Evolutionary conservation across 805 yeast genomes (phyloP), one percentile per base, ranked within the genome.

Genomic region (Starmera dryadoides): DNA sequence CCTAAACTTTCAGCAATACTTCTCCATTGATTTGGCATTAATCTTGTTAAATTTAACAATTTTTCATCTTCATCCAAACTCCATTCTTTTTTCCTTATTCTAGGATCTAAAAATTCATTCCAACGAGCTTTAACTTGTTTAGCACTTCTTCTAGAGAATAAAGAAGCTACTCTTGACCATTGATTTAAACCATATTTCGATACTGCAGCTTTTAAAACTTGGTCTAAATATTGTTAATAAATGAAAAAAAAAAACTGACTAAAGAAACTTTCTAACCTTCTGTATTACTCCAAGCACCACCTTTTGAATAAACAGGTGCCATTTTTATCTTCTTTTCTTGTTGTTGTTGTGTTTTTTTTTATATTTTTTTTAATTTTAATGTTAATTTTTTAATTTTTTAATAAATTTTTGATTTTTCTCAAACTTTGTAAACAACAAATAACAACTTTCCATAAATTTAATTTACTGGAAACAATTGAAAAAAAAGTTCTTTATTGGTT

Each of bases 11-110:
- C 76, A 1, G 95, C 83, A n/a, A 93, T 85, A 1, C 93, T 78
- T 34, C 95, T 73, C 98, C 98, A 91, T 61, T 89, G 97, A 45
- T 89, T 87, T 2, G 98, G 97, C 48, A 89, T 63, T 26, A 79
- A 59, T 48, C 76, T 73, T 0, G 85, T 88, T 42, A 87, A 52
- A 26, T 73, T 69, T 41, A 88, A 57, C 35, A 91, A 64, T 53
- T 74, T 73, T 34, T 75, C 79, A 57, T 91, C 98, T 43, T 89
- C 95, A 21, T 76, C 81, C 22, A 69, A 65, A 0, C 82, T 62
- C 93, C 96, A 93, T 21, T 72, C 80, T 1, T 60, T 42, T 45
- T 77, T 77, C 52, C 73, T 66, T 36, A 91, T 70, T 4, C 68
- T 59, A 1, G 98, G 97, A 55, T 80, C 82, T 30, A 91, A 63